Percentiles rank a stretch among this genome's conserved stretches.
Conservation (phyloP, 2,329 filamentous ascomycete species). For the Aspergillus clavatus region DNA sequence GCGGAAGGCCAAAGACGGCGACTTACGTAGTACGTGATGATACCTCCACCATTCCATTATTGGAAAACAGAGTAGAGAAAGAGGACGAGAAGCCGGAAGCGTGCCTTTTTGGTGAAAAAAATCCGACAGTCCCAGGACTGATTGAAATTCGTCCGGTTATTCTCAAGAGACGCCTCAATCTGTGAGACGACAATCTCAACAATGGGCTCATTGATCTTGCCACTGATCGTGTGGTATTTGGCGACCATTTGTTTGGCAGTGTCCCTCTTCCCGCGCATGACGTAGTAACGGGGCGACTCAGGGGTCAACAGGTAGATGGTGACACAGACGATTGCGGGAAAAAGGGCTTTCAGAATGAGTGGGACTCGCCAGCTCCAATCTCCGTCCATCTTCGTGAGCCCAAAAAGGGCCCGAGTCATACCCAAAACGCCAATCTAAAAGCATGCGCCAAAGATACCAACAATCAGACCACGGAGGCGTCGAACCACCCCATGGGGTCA, state of each 20-base stretch:
- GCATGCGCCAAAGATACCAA: constrained; percentile 46
- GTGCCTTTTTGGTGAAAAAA: constrained; percentile 43
- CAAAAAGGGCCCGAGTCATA: constrained; percentile 44
- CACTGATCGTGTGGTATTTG: constrained; percentile 41
- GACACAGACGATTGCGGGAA: constrained; percentile 45
- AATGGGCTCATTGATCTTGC: constrained; percentile 39
- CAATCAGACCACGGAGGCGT: constrained; percentile 40
- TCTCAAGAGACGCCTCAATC: constrained; percentile 45
- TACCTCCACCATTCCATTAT: constrained; percentile 46
- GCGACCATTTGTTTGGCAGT: constrained; percentile 34
- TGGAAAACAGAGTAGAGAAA: constrained; percentile 46
- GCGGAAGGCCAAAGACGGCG: constrained; percentile 3
- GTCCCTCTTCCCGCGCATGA: constrained; percentile 31
- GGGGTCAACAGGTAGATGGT: constrained; percentile 41
- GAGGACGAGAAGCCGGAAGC: constrained; percentile 43
- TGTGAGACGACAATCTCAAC: constrained; percentile 41
- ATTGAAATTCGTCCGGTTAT: constrained; percentile 32
- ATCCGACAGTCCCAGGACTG: constrained; percentile 45
- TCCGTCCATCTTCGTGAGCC: constrained; percentile 35
- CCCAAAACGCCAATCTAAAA: constrained; percentile 44
- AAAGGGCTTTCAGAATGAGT: constrained; percentile 45
- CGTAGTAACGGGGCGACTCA: constrained; percentile 34
- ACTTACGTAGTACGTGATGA: constrained; percentile 41
- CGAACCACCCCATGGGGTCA: background rate
- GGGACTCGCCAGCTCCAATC: constrained; percentile 39